Base-by-base conservation (phyloP, 2,329 filamentous ascomycete genomes). In the Thermothelomyces thermophilus region DNA sequence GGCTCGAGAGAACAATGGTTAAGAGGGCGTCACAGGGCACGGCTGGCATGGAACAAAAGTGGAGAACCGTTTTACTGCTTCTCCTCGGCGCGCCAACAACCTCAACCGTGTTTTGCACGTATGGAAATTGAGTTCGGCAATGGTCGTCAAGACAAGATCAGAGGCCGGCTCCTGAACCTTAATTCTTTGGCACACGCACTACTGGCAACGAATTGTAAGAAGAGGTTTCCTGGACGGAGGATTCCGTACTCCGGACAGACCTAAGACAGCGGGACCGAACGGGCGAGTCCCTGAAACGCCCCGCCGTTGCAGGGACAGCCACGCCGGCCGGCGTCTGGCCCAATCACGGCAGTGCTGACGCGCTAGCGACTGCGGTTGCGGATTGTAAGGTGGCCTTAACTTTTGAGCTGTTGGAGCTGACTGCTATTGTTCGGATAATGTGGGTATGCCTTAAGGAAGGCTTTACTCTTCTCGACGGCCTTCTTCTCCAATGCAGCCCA, bases 351-450 rank as follows among this genome's bases (percentile, higher is more conserved):
- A 3, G 17, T 35, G 48, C 48, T 47, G 34, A 28, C 36, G 46
- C 46, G 53, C 42, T 30, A 39, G 22, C 36, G 39, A 51, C 51
- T 53, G 42, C 43, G 54, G 46, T 34, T 48, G 45, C 33, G 37
- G 13, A 52, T 14, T 53, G 56, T 59, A 56, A 60, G 58, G 58
- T 60, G 58, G 58, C 58, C 58, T 60, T 51, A 57, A 60, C 56
- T 58, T 59, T 56, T 52, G 44, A 34, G 49, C 56, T 50, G 43
- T 48, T 40, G 48, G 44, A 50, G 47, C 51, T 46, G 40, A 17
- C 30, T 19, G 44, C 37, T 46, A 40, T 17, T 31, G 44, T 33
- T 46, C 13, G 16, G 41, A 46, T 34, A 42, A 34, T 42, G 42
- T 43, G 42, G 37, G 51, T 24, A 44, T 41, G 41, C n/a, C 26